Percentiles rank a stretch among this genome's conserved stretches.
These are phyloP conservation scores for Setomelanomma holmii DNA, from an alignment of 2,329 filamentous ascomycete species.

Conservation along the genomic window DNA sequence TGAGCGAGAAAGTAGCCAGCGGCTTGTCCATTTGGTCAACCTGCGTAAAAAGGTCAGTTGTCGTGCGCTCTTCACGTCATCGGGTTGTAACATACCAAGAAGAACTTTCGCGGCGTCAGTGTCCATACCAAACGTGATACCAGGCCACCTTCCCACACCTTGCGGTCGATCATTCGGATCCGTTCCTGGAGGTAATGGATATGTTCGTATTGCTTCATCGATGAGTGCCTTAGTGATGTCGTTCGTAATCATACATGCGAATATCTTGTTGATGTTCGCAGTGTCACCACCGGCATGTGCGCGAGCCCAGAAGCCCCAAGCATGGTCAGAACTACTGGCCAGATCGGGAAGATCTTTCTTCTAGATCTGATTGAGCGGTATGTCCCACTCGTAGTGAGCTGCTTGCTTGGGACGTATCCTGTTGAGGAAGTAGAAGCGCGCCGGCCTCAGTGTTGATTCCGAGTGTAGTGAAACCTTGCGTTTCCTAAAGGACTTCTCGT, in stretches of 20 bases:
- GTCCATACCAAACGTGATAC: conserved; percentile 5
- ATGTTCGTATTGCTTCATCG: conserved; percentile 2
- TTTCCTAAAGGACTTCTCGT: background rate
- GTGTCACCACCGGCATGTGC: background rate
- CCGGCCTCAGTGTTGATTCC: background rate
- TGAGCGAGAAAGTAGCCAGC: conserved; percentile 1
- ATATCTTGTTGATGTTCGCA: background rate
- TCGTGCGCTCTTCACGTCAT: too few relatives aligned
- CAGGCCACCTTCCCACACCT: conserved; percentile 14
- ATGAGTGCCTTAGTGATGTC: background rate
- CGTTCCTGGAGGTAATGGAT: conserved; percentile 4
- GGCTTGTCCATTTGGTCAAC: conserved; percentile 1
- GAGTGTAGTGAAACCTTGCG: background rate
- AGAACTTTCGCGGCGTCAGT: conserved; percentile 13
- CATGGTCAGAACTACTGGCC: background rate
- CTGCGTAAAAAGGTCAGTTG: background rate
- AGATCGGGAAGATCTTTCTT: background rate
- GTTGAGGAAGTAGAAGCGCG: background rate
- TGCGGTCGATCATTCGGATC: background rate
- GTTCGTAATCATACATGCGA: conserved; percentile 2
- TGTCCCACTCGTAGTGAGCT: background rate
- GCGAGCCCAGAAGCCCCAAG: conserved; percentile 1
- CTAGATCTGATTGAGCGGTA: background rate
- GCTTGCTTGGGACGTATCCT: background rate
- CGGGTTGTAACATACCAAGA: conserved; percentile 5